These are phyloP conservation scores for Penicillium digitatum DNA, from an alignment of 2,329 filamentous ascomycete species.

Conservation along the genomic window DNA sequence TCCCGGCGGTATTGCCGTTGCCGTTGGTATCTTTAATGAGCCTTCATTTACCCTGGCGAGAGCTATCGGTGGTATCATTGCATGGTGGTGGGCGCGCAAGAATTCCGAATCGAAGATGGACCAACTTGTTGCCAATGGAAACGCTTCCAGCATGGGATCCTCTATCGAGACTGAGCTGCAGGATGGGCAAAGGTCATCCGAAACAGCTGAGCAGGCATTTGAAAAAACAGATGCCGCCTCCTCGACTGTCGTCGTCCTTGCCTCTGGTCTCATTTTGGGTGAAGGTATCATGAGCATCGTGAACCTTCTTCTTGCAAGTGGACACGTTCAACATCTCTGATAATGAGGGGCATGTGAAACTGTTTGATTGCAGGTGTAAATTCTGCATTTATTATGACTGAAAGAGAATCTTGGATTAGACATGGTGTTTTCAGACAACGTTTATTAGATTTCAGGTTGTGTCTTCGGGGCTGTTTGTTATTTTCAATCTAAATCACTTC, in stretches of 20 bases:
- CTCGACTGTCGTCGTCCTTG: constrained; percentile 79
- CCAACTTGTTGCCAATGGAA: not conserved
- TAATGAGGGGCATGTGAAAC: too few relatives aligned
- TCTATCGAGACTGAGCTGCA: not conserved
- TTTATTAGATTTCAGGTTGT: not conserved
- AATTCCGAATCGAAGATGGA: constrained; percentile 15
- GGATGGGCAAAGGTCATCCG: not conserved
- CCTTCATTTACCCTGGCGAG: constrained; percentile 91
- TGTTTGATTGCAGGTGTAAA: not conserved
- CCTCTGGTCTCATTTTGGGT: constrained; percentile 83
- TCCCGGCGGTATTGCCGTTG: constrained; percentile 83
- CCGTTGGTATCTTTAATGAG: constrained; percentile 97
- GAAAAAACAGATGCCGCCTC: constrained; percentile 36
- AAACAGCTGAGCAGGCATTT: constrained; percentile 41
- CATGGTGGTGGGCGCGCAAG: constrained; percentile 70
- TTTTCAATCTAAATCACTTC: not conserved
- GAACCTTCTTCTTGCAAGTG: constrained; percentile 76
- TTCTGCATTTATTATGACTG: not conserved
- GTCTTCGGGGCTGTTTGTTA: not conserved
- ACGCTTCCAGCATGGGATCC: not conserved
- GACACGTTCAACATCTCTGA: constrained; percentile 68
- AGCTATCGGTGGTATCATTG: constrained; percentile 71
- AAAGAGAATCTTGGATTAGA: not conserved
- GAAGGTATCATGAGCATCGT: constrained; percentile 90
- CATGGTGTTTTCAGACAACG: not conserved